Evolutionary conservation across 805 yeast species (phyloP).

Genomic region (Myxozyma kluyveri): DNA sequence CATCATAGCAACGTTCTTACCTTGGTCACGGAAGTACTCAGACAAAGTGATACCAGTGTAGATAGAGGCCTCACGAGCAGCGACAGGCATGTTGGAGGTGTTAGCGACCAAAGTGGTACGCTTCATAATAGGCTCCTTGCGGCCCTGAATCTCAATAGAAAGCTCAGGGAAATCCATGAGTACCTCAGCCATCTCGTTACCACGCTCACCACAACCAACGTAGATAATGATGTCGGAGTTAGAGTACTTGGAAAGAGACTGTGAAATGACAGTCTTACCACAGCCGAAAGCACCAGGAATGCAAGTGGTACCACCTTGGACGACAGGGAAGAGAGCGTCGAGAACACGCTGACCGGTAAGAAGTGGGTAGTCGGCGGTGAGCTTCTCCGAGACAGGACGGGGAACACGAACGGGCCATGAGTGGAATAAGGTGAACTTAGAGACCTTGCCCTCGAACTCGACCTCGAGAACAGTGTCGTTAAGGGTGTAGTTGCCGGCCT

Average conservation of each 20-base stretch:
- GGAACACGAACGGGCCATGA: conserved; percentile 99
- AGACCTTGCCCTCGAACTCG: conserved; percentile 85
- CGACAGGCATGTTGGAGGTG: conserved; percentile 99
- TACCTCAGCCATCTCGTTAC: conserved; percentile 99
- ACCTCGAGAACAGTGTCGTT: conserved; percentile 89
- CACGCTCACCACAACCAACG: conserved; percentile 96
- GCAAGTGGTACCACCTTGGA: conserved; percentile 99
- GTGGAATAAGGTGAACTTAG: conserved; percentile 88
- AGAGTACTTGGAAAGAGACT: conserved; percentile 93
- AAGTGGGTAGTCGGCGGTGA: conserved; percentile 90
- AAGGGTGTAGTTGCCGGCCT: conserved; percentile 84
- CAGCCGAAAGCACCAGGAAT: conserved; percentile 99
- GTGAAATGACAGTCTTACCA: conserved; percentile 98
- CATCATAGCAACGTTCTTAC: conserved; percentile 98
- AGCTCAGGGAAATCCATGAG: conserved; percentile 99
- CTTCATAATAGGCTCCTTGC: conserved; percentile 98
- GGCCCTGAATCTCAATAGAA: conserved; percentile 84
- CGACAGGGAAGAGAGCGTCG: conserved; percentile 97
- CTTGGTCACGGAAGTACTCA: conserved; percentile 99
- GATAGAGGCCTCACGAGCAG: conserved; percentile 99
- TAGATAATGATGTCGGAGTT: conserved; percentile 96
- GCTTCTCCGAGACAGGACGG: conserved; percentile 93
- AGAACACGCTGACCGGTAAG: conserved; percentile 98
- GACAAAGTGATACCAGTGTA: conserved; percentile 98
- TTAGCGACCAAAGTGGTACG: conserved; percentile 98